These are phyloP conservation scores for Parafenestella ontariensis DNA, from an alignment of 2,329 filamentous ascomycete species.

Conservation along the genomic window DNA sequence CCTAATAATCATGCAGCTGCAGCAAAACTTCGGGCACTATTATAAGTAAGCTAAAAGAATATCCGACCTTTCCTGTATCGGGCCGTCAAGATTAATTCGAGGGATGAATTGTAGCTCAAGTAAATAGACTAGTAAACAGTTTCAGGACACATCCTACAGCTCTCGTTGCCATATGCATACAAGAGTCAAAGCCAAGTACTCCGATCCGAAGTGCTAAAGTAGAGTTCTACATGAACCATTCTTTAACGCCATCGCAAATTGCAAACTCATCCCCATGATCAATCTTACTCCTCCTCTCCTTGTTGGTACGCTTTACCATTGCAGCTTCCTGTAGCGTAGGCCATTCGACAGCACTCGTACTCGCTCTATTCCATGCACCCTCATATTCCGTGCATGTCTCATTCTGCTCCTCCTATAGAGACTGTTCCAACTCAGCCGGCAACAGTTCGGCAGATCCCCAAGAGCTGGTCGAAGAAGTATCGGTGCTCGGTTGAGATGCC, in stretches of 20 bases:
- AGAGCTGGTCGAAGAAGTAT: neutral
- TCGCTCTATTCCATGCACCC: neutral
- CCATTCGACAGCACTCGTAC: conserved; percentile 21
- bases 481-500: neutral
- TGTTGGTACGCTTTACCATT: neutral
- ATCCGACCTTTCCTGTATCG: too few species aligned
- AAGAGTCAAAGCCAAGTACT: neutral
- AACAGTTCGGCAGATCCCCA: neutral
- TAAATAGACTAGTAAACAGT: too few species aligned
- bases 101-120: too few species aligned
- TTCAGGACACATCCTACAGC: too few species aligned
- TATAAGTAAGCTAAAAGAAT: too few species aligned
- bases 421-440: neutral
- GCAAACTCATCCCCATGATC: neutral
- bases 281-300: neutral
- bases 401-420: conserved; percentile 1
- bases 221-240: neutral
- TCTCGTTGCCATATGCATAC: too few species aligned
- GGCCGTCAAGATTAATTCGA: too few species aligned
- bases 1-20: too few species aligned
- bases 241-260: neutral
- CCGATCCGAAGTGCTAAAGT: neutral
- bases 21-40: too few species aligned
- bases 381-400: too few species aligned
- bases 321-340: conserved; percentile 19